Base-by-base conservation (phyloP, 352 stramenopile genomes). In the Paralagenidium karlingii region DNA sequence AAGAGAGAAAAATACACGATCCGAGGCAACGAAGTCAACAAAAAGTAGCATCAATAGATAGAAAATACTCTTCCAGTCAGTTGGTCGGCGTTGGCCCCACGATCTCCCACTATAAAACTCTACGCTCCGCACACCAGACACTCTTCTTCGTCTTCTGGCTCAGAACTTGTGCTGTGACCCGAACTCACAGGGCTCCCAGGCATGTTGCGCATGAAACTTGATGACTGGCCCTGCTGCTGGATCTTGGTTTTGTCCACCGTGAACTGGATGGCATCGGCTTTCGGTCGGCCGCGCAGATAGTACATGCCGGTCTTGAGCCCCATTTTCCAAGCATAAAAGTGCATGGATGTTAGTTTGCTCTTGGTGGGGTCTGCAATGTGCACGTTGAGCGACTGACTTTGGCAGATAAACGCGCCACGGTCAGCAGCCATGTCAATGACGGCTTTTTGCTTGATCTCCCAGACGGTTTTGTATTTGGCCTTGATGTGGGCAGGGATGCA, bases 231-330 rank as follows among this genome's bases (percentile, higher is more conserved):
- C 15, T 64, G 47, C 34, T 40, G 34, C 41, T 84, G 63, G 22
- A 85, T 62, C 34, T 88, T 77, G 25, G 94, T 79, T 73, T 98
- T 94, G 67, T 99, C 95, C 33, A 99, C 94, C 24, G 96, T 99
- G 68, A 99, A 99, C 60, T 98, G 89, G 53, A 99, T 99, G 37
- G 96, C 96, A 58, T 98, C 82, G n/a, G 95, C 96, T 75, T 98
- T 98, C 24, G 96, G 95, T 24, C 83, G 75, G 21, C 93, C 97
- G 40, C 96, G 90, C 42, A 99, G 85, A 76, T 99, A 99, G 71
- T 99, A 99, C 93, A 99, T 98, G 36, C 96, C 95, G 13, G 96
- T 99, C 86, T 99, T 99, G 24, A 99, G 76, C 6, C 96, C 96
- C 66, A 97, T 96, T 74, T 98, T 98, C 96, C 96, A 99, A 5